A percentile compares a stretch with the other conserved stretches of the same genome.
Evolutionary conservation across 2,329 filamentous ascomycete species (phyloP).

Genomic region (Chalara sp.): DNA sequence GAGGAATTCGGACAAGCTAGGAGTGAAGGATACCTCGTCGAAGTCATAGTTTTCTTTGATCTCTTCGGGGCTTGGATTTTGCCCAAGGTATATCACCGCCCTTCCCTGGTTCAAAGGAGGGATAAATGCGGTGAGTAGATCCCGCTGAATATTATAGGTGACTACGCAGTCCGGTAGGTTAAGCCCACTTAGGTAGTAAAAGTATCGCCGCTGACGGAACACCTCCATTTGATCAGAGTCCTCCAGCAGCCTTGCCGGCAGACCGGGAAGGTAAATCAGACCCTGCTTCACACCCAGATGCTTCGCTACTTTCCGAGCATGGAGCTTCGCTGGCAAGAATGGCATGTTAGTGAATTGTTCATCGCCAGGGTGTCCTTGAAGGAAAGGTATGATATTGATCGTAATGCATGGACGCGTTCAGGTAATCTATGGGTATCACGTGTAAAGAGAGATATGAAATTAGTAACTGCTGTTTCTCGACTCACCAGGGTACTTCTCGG

Average conservation of each 20-base stretch:
- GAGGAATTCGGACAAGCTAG: constrained; percentile 43
- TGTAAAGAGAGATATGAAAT: not conserved
- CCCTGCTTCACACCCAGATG: constrained; percentile 36
- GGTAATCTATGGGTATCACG: not conserved
- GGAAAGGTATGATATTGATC: not conserved
- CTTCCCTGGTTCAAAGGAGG: constrained; percentile 56
- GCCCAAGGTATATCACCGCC: constrained; percentile 57
- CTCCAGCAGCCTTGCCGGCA: constrained; percentile 40
- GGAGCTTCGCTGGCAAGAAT: constrained; percentile 36
- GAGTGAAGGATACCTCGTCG: constrained; percentile 59
- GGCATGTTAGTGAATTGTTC: not conserved
- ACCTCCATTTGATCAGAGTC: constrained; percentile 51
- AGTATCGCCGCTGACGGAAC: constrained; percentile 55
- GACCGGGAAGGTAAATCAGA: constrained; percentile 48
- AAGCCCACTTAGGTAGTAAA: constrained; percentile 51
- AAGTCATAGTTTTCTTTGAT: constrained; percentile 59
- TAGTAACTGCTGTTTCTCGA: not conserved
- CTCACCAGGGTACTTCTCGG: constrained; percentile 17
- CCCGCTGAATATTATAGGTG: constrained; percentile 49
- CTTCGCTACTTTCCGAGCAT: constrained; percentile 38
- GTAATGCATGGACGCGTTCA: not conserved
- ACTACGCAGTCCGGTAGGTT: constrained; percentile 47
- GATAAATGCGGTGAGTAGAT: constrained; percentile 66
- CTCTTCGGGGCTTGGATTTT: constrained; percentile 52
- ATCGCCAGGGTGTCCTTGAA: not conserved